phyloP scores from a whole-genome alignment of 164 flowering plant genomes.

The Macadamia tetraphylla region DNA sequence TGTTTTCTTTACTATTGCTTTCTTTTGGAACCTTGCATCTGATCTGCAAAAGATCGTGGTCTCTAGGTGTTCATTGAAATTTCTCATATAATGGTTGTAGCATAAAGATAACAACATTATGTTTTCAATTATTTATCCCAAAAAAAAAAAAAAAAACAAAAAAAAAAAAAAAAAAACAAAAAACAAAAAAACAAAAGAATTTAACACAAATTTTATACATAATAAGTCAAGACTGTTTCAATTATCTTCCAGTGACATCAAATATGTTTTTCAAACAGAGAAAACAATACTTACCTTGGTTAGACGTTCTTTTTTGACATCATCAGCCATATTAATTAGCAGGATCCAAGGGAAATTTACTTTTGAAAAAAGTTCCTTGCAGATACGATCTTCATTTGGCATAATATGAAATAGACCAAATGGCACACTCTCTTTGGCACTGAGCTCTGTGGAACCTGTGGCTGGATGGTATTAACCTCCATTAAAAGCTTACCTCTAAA shows the following conservation, averaged over 20 bases:
- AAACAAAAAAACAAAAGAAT: background rate
- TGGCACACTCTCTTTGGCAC: slow-evolving; percentile 17
- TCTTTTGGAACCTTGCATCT: no score
- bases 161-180: no score
- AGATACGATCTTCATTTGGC: slow-evolving; percentile 15
- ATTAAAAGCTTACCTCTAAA: slow-evolving; percentile 15
- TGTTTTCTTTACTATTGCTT: no score
- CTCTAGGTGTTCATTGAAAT: no score
- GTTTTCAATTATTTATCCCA: background rate
- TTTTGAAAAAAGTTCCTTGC: slow-evolving; percentile 10
- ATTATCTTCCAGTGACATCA: background rate
- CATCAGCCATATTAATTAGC: slow-evolving; percentile 90
- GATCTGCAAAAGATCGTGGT: no score
- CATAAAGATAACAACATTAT: background rate
- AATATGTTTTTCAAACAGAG: background rate
- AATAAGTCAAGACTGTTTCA: background rate
- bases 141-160: no score
- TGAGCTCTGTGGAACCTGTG: slow-evolving; percentile 6
- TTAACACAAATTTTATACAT: background rate
- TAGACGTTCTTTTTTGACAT: slow-evolving; percentile 50
- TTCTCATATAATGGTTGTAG: background rate
- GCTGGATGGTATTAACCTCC: slow-evolving; percentile 17
- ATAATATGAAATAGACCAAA: slow-evolving; percentile 8
- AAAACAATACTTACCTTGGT: slow-evolving; percentile 46
- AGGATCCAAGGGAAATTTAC: slow-evolving; percentile 38